These are phyloP conservation scores for Cutaneotrichosporon cutaneum DNA, from an alignment of 1,284 basidiomycete genomes.

Conservation along the genomic window DNA sequence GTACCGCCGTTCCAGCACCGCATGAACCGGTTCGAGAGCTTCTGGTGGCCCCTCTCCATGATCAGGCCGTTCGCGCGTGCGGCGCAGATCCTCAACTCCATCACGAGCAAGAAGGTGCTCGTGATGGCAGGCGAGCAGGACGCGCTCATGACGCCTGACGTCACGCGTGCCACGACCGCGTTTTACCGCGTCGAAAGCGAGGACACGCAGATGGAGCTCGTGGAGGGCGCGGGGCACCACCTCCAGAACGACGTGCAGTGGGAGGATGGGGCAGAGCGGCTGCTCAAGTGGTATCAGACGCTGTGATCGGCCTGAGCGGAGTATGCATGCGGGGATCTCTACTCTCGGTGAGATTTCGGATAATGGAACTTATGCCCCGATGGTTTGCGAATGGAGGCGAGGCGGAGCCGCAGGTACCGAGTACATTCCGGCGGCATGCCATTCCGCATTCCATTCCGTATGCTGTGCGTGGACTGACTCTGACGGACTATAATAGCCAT, in stretches of 20 bases:
- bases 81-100: not conserved
- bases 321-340: too few relatives aligned
- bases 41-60: constrained; percentile 17
- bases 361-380: not conserved
- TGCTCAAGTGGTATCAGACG: constrained; percentile 10
- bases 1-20: constrained; percentile 14
- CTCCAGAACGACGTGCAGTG: constrained; percentile 22
- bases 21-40: constrained; percentile 15
- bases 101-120: not conserved
- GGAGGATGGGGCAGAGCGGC: constrained; percentile 13
- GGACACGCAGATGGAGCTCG: constrained; percentile 10
- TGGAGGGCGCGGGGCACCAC: constrained; percentile 19
- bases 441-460: not conserved
- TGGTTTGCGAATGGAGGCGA: not conserved
- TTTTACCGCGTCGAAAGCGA: constrained; percentile 10
- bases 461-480: too few relatives aligned
- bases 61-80: constrained; percentile 15
- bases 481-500: too few relatives aligned
- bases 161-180: constrained; percentile 15
- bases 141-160: constrained; percentile 17
- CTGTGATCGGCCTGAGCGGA: not conserved
- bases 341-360: not conserved
- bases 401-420: not conserved
- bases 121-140: constrained; percentile 18
- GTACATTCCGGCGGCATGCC: not conserved